Percentiles rank a stretch among this genome's conserved stretches.
Evolutionary conservation across 2,329 filamentous ascomycete species (phyloP).

Genomic region (Colletotrichum cordylinicola): DNA sequence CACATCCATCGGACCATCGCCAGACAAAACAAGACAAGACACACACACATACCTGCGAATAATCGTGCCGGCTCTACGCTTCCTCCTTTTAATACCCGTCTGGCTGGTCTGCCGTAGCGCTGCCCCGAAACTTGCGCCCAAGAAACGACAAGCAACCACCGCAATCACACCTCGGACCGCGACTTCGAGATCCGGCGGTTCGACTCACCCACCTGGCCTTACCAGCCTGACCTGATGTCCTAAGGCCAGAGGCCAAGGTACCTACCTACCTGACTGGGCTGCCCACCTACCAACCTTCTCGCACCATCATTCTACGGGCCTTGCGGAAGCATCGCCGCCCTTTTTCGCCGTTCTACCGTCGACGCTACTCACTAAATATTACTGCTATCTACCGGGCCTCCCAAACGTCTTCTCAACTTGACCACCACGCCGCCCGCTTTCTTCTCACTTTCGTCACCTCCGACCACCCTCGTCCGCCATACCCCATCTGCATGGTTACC

Average conservation of each 20-base stretch:
- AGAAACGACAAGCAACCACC: neutral
- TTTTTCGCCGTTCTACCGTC: neutral
- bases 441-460: neutral
- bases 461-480: neutral
- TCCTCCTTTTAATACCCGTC: neutral
- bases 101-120: neutral
- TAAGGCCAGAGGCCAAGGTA: neutral
- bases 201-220: neutral
- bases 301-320: neutral
- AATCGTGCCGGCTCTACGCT: neutral
- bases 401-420: neutral
- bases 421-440: neutral
- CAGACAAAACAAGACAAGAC: neutral
- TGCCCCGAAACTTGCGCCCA: neutral
- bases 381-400: neutral
- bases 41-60: neutral
- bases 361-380: neutral
- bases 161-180: neutral
- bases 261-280: neutral
- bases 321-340: neutral
- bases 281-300: neutral
- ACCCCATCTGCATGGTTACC: slow-evolving; percentile 5
- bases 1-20: neutral
- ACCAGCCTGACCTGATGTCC: neutral
- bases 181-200: neutral